A percentile compares a stretch with the other conserved stretches of the same genome.
Evolutionary conservation across 495 filamentous ascomycete species (phyloP).

Genomic region (Haplographium delicatum): DNA sequence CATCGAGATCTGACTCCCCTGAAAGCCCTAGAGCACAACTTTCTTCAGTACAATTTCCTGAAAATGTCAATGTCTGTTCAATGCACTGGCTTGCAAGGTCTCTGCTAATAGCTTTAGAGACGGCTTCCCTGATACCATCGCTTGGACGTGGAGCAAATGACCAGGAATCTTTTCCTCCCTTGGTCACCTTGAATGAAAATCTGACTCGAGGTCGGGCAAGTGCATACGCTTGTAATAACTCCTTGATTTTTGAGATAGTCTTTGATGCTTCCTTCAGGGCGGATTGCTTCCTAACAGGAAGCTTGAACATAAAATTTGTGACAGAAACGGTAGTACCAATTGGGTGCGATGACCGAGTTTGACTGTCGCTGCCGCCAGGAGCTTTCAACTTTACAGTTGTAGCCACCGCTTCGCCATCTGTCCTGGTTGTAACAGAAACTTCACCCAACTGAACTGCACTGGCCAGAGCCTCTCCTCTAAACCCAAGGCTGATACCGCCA

Average conservation of each 20-base stretch:
- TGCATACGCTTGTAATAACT: constrained; percentile 68
- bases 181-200: constrained; percentile 64
- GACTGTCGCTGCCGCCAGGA: constrained; percentile 34
- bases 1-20: background rate
- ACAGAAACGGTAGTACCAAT: constrained; percentile 75
- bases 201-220: constrained; percentile 60
- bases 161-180: constrained; percentile 59
- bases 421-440: constrained; percentile 65
- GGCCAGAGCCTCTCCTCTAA: constrained; percentile 82
- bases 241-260: constrained; percentile 57
- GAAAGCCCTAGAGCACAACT: background rate
- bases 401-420: constrained; percentile 65
- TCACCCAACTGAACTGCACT: constrained; percentile 65
- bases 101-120: constrained; percentile 63
- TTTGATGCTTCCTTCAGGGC: constrained; percentile 57
- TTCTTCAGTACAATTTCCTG: background rate
- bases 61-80: constrained; percentile 20
- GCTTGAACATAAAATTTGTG: constrained; percentile 56
- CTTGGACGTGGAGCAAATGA: constrained; percentile 60
- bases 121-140: constrained; percentile 57
- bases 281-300: constrained; percentile 72
- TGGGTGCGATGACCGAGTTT: constrained; percentile 53
- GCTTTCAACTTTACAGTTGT: constrained; percentile 30
- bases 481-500: constrained; percentile 70
- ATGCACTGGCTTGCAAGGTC: constrained; percentile 51